Conservation (phyloP, 306 rosid species). For the Malus fusca region DNA sequence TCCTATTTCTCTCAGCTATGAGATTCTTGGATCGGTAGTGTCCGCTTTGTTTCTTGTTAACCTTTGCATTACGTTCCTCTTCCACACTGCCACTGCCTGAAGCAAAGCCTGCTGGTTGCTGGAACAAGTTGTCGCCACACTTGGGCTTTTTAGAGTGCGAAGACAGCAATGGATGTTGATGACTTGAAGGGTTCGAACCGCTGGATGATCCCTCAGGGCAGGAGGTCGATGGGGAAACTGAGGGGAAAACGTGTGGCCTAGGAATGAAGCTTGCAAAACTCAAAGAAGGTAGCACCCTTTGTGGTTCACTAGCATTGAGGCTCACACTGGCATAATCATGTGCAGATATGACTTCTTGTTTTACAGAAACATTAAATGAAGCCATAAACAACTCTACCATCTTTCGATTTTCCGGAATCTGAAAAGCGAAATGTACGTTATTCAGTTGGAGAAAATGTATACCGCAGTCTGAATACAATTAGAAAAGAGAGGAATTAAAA, state of each 20-base stretch:
- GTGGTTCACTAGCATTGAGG: slow-evolving; percentile 15
- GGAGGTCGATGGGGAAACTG: slow-evolving; percentile 28
- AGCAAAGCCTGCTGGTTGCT: slow-evolving; percentile 20
- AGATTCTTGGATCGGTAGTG: slow-evolving; percentile 58
- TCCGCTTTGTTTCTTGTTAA: slow-evolving; percentile 22
- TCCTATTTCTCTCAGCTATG: slow-evolving; percentile 73
- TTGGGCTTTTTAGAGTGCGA: slow-evolving; percentile 9
- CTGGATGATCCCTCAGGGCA: slow-evolving; percentile 49
- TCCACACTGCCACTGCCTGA: slow-evolving; percentile 16
- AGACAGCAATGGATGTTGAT: slow-evolving; percentile 28
- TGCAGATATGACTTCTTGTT: slow-evolving; percentile 31
- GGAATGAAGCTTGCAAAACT: slow-evolving; percentile 20
- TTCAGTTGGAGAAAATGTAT: not conserved
- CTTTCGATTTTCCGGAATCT: slow-evolving; percentile 51
- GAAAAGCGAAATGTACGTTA: slow-evolving; percentile 20
- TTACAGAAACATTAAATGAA: slow-evolving; percentile 29
- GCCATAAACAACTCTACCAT: slow-evolving; percentile 44
- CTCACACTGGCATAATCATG: slow-evolving; percentile 14
- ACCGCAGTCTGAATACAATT: not conserved
- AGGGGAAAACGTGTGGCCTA: slow-evolving; percentile 13
- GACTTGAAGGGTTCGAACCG: slow-evolving; percentile 44
- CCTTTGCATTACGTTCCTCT: slow-evolving; percentile 24
- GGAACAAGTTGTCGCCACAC: slow-evolving; percentile 17
- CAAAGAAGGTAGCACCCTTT: slow-evolving; percentile 10
- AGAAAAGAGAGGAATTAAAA: not conserved